Conservation (phyloP, 176 grass and related monocot genomes). For the Oryza nivara region DNA sequence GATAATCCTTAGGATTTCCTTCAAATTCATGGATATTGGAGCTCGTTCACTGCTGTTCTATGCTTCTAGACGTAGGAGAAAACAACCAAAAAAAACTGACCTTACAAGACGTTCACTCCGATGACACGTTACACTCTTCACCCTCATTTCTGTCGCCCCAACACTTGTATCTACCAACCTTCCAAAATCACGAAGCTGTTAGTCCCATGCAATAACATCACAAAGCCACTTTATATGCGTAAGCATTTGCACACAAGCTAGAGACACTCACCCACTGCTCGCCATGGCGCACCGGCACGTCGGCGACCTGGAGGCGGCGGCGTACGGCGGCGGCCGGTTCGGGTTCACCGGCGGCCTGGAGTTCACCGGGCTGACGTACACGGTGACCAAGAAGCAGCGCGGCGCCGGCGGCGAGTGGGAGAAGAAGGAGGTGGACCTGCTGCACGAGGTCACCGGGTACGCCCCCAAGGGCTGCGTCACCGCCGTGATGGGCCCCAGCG, state of each 20-base stretch:
- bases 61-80: background rate
- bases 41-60: background rate
- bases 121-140: constrained; percentile 16
- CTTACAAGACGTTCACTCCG: background rate
- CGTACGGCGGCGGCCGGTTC: constrained; percentile 5
- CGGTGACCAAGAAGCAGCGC: constrained; percentile 62
- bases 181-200: constrained; percentile 46
- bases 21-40: background rate
- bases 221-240: background rate
- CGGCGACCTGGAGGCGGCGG: constrained; percentile 33
- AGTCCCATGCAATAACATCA: background rate
- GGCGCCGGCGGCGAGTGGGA: constrained; percentile 49
- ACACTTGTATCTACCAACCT: background rate
- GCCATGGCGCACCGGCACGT: constrained; percentile 50
- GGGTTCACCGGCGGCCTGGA: constrained; percentile 63
- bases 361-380: constrained; percentile 64
- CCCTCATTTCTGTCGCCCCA: constrained; percentile 56
- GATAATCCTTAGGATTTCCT: too few relatives aligned
- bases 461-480: constrained; percentile 72
- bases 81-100: constrained; percentile 9
- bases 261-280: background rate
- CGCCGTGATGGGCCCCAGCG: constrained; percentile 74
- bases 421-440: constrained; percentile 72
- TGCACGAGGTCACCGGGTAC: constrained; percentile 67
- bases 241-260: background rate